These are phyloP conservation scores for Phytopythium montanum DNA, from an alignment of 352 stramenopile species.

Conservation along the genomic window DNA sequence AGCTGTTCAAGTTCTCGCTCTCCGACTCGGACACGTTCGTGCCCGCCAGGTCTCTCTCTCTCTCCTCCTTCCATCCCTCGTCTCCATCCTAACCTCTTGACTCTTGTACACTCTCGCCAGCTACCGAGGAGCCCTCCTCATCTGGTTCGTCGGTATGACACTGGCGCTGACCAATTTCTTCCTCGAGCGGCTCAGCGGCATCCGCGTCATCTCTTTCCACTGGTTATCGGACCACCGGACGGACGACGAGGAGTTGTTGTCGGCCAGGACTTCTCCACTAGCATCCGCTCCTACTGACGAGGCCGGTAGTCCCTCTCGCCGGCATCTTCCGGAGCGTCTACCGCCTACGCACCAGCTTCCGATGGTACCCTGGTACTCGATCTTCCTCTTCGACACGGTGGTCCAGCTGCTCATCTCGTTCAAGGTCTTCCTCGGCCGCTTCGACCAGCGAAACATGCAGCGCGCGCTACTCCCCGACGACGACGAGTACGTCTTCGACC, in stretches of 20 bases:
- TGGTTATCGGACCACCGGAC: slow-evolving; percentile 49
- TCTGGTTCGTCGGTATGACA: slow-evolving; percentile 78
- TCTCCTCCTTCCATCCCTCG: not conserved
- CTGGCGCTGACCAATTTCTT: slow-evolving; percentile 85
- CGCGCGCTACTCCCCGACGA: slow-evolving; percentile 71
- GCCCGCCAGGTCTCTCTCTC: slow-evolving; percentile 38
- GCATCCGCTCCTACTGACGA: not conserved
- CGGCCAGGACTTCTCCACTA: slow-evolving; percentile 4
- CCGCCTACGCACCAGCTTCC: slow-evolving; percentile 70
- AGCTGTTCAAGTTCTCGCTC: slow-evolving; percentile 71
- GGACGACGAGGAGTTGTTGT: slow-evolving; percentile 44
- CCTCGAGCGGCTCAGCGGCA: slow-evolving; percentile 72
- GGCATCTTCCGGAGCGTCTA: slow-evolving; percentile 44
- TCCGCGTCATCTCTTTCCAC: slow-evolving; percentile 78
- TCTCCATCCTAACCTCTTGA: not conserved
- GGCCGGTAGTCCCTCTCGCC: not conserved
- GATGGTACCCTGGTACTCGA: slow-evolving; percentile 95
- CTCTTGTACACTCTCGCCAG: slow-evolving; percentile 15
- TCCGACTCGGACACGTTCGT: slow-evolving; percentile 49
- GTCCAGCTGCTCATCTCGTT: slow-evolving; percentile 92
- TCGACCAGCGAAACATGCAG: slow-evolving; percentile 91
- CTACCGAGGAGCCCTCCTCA: slow-evolving; percentile 77
- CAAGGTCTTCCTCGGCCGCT: slow-evolving; percentile 91
- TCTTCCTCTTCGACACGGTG: slow-evolving; percentile 89
- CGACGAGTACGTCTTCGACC: slow-evolving; percentile 80